phyloP scores from a whole-genome alignment of 768 basidiomycete species.

The Tephrocybe sp. region DNA sequence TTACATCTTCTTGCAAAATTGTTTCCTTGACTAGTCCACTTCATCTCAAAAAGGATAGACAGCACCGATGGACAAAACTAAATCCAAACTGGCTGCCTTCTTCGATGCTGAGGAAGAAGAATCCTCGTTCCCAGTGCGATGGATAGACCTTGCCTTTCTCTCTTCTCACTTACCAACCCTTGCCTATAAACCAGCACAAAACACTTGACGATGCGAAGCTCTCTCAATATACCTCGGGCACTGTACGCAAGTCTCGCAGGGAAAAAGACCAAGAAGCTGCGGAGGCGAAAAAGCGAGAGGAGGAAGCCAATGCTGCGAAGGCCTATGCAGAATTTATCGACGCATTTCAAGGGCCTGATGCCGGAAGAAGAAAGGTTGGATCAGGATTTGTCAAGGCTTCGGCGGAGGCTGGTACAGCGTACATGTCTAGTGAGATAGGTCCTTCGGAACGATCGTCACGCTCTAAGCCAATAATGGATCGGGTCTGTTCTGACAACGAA shows the following conservation, averaged over 20 bases:
- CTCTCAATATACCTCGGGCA: conserved; percentile 84
- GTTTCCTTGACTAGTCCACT: background rate
- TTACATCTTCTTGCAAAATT: background rate
- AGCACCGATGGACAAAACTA: conserved; percentile 56
- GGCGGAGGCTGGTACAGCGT: conserved; percentile 46
- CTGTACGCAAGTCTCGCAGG: conserved; percentile 81
- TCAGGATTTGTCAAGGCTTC: conserved; percentile 62
- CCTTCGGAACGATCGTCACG: conserved; percentile 19
- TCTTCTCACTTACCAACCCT: conserved; percentile 60
- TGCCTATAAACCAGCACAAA: conserved; percentile 68
- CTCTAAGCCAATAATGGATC: conserved; percentile 8
- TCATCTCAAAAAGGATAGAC: background rate
- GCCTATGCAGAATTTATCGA: conserved; percentile 85
- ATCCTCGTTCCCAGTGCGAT: conserved; percentile 88
- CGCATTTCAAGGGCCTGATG: conserved; percentile 75
- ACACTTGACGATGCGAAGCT: conserved; percentile 82
- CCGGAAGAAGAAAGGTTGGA: conserved; percentile 43
- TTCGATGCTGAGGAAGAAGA: conserved; percentile 86
- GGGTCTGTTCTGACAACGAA: conserved; percentile 10
- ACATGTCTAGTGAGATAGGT: conserved; percentile 36
- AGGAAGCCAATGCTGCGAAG: conserved; percentile 75
- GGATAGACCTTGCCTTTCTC: conserved; percentile 61
- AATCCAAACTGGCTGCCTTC: conserved; percentile 70
- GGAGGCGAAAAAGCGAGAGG: conserved; percentile 83
- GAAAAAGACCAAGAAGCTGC: conserved; percentile 94